phyloP scores from a whole-genome alignment of 2,329 filamentous ascomycete genomes.

The Microsporum ferrugineum region DNA sequence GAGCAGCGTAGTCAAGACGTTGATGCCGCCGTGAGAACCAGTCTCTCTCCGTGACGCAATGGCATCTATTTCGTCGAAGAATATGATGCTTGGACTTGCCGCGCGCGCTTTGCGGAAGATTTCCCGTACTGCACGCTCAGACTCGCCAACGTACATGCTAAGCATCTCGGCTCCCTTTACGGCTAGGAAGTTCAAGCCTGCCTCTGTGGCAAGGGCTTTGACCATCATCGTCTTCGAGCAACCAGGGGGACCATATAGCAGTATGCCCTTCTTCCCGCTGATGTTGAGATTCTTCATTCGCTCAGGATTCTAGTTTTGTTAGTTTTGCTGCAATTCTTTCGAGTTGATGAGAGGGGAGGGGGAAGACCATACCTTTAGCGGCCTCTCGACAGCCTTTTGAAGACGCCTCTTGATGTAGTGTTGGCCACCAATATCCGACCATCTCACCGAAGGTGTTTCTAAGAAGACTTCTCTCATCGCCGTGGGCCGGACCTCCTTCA shows the following conservation, averaged over 20 bases:
- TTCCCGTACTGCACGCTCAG: conserved; percentile 72
- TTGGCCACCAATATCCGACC: conserved; percentile 81
- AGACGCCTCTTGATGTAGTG: conserved; percentile 60
- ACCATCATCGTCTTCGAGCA: conserved; percentile 91
- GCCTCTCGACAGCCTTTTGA: conserved; percentile 47
- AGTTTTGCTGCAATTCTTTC: neutral
- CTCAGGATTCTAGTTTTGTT: conserved; percentile 34
- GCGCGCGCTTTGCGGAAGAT: conserved; percentile 75
- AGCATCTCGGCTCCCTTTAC: conserved; percentile 89
- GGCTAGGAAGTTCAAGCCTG: conserved; percentile 83
- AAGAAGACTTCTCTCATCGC: conserved; percentile 84
- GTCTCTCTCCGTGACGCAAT: conserved; percentile 52
- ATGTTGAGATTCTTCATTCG: conserved; percentile 41
- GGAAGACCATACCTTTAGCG: conserved; percentile 39
- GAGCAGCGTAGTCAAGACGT: conserved; percentile 77
- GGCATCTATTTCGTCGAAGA: conserved; percentile 92
- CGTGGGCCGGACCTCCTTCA: conserved; percentile 61
- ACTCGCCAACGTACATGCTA: conserved; percentile 95
- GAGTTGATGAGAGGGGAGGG: neutral
- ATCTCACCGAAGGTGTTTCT: conserved; percentile 73
- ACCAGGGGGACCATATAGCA: conserved; percentile 85
- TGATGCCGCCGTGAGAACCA: conserved; percentile 48
- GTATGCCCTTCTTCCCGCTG: conserved; percentile 63
- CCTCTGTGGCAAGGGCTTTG: conserved; percentile 81
- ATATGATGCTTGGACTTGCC: conserved; percentile 85